Percentiles rank a stretch among this genome's conserved stretches.
Evolutionary conservation across 306 rosid species (phyloP).

Genomic region (Gastrolobium villosum): DNA sequence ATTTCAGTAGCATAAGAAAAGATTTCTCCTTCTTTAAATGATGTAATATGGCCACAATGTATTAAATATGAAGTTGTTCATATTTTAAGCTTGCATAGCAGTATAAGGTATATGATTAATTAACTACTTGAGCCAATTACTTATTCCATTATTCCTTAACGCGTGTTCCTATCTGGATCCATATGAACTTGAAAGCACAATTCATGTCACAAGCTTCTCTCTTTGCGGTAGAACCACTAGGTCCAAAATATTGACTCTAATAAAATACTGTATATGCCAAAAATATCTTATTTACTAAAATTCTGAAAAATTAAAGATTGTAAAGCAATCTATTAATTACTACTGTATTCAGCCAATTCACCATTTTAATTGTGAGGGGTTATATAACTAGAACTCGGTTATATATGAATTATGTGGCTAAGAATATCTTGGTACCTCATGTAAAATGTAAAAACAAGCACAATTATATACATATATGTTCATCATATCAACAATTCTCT

Average conservation of each 20-base stretch:
- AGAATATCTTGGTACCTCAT: background rate
- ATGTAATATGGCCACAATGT: background rate
- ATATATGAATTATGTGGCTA: background rate
- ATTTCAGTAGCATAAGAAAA: no score
- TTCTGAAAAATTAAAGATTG: background rate
- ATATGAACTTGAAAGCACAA: background rate
- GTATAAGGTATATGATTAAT: background rate
- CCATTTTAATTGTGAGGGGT: background rate
- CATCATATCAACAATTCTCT: background rate
- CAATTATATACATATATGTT: background rate
- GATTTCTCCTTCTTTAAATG: no score
- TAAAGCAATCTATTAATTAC: background rate
- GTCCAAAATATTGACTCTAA: background rate
- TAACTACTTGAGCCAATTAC: background rate
- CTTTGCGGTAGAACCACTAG: background rate
- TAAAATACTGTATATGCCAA: background rate
- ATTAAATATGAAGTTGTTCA: background rate
- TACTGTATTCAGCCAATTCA: background rate
- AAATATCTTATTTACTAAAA: background rate
- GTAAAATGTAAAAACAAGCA: background rate
- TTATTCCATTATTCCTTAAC: background rate
- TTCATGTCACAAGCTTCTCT: background rate
- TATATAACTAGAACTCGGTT: background rate
- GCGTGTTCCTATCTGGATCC: background rate
- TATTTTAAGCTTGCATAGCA: background rate